phyloP scores from a whole-genome alignment of 1,284 basidiomycete genomes.

The Inonotus hispidus region DNA sequence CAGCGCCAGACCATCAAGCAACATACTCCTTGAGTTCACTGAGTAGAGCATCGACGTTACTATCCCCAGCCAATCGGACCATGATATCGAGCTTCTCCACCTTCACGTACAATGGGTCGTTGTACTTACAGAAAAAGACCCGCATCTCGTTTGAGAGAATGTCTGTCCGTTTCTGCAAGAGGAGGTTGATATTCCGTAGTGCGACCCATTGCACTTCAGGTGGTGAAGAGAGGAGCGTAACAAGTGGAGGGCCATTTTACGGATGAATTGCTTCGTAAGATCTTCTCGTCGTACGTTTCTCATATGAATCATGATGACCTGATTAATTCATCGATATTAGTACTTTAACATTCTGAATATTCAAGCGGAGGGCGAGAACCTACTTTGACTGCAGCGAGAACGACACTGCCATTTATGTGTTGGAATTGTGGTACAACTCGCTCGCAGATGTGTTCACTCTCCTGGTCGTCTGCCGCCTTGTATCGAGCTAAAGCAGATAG shows the following conservation, averaged over 20 bases:
- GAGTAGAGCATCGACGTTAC: conserved; percentile 90
- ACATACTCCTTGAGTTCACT: conserved; percentile 92
- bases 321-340: conserved; percentile 5
- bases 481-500: conserved; percentile 86
- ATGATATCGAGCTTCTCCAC: conserved; percentile 98
- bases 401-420: conserved; percentile 93
- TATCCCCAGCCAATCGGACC: conserved; percentile 88
- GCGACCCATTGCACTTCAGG: conserved; percentile 96
- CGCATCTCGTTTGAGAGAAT: conserved; percentile 94
- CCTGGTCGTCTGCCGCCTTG: conserved; percentile 79
- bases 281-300: conserved; percentile 80
- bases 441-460: conserved; percentile 98
- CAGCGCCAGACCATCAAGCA: conserved; percentile 2
- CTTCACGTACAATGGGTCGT: conserved; percentile 98
- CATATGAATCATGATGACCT: conserved; percentile 98
- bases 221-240: conserved; percentile 71
- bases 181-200: conserved; percentile 91
- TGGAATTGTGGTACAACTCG: conserved; percentile 98
- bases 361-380: conserved; percentile 18
- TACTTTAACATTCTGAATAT: conserved; percentile 1
- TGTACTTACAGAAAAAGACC: conserved; percentile 99
- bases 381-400: conserved; percentile 92
- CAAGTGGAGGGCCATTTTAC: conserved; percentile 98
- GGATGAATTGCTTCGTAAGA: conserved; percentile 79
- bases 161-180: conserved; percentile 89